Base-by-base conservation (phyloP, 176 grass and related monocot genomes). In the Miscanthus lutarioriparius region DNA sequence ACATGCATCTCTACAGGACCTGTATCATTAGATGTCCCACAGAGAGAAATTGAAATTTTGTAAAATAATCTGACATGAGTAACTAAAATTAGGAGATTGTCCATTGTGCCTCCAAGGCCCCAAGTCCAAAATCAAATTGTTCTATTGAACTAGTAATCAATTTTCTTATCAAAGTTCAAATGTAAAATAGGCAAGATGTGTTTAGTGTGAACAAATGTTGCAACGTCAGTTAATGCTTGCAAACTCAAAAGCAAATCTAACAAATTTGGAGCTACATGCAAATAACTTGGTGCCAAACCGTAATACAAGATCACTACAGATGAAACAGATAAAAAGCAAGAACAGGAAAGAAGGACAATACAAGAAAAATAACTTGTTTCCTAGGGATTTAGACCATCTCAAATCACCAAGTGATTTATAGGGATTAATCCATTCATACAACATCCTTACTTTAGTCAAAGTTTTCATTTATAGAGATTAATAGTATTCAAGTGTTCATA, bases 201-300 rank as follows among this genome's bases (percentile, higher is more conserved):
- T 14, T 28, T 28, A 67, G 68, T 48, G 79, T 58, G 15, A 72
- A 82, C 2, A 17, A 30, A 63, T 74, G 39, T 48, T 48, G 70
- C 56, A 83, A 43, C 23, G 6, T 38, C 30, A 85, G 7, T 62
- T 63, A 58, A 85, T 59, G 47, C 25, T 68, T 72, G 62, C 58
- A 72, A 89, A 85, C 14, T 33, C 33, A 65, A 32, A 65, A 25
- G 33, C 27, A 83, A 87, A 79, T 36, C 58, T 74, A 45, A 7
- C 10, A 35, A 58, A 49, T 20, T 5, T 33, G 45, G 66, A 40
- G 12, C n/a, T 38, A 70, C 20, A 72, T 30, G 35, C 32, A 81
- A 70, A 30, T 8, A 39, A 61, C 14, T 14, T 67, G 25, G 22
- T 65, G 68, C 30, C 51, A 64, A 77, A 81, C 43, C 16, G 16